Conservation (phyloP, 805 yeast species). For the Pichia cephalocereana region DNA sequence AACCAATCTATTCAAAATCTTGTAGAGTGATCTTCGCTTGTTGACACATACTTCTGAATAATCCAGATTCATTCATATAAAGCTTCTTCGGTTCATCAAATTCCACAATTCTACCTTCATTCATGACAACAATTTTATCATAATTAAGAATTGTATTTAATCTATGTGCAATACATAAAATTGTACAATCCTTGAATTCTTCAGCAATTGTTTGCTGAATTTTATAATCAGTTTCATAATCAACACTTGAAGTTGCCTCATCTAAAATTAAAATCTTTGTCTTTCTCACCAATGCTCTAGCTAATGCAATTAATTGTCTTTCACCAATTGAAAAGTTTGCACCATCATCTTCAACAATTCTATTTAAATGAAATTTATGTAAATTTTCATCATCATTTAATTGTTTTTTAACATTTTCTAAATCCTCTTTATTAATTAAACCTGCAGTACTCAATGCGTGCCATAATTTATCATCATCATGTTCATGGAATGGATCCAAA, state of each 20-base stretch:
- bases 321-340: slow-evolving; percentile 64
- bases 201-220: slow-evolving; percentile 50
- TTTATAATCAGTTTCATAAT: slow-evolving; percentile 59
- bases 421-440: slow-evolving; percentile 33
- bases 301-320: slow-evolving; percentile 57
- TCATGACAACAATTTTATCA: slow-evolving; percentile 52
- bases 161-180: slow-evolving; percentile 67
- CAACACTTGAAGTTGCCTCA: slow-evolving; percentile 74
- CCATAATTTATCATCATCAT: slow-evolving; percentile 47
- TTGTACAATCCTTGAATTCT: slow-evolving; percentile 56
- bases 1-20: slow-evolving; percentile 25
- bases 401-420: slow-evolving; percentile 28
- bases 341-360: slow-evolving; percentile 59
- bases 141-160: slow-evolving; percentile 52
- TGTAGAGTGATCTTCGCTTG: slow-evolving; percentile 34
- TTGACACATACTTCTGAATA: slow-evolving; percentile 43
- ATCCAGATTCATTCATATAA: slow-evolving; percentile 31
- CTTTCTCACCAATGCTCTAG: slow-evolving; percentile 60
- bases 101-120: slow-evolving; percentile 45
- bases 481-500: slow-evolving; percentile 51
- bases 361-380: slow-evolving; percentile 55
- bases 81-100: slow-evolving; percentile 44
- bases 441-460: slow-evolving; percentile 50
- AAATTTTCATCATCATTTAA: slow-evolving; percentile 21
- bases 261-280: slow-evolving; percentile 56